Percentiles rank a stretch among this genome's conserved stretches.
These are phyloP conservation scores for Buddleja alternifolia DNA, from an alignment of 257 asterid species.

Conservation along the genomic window DNA sequence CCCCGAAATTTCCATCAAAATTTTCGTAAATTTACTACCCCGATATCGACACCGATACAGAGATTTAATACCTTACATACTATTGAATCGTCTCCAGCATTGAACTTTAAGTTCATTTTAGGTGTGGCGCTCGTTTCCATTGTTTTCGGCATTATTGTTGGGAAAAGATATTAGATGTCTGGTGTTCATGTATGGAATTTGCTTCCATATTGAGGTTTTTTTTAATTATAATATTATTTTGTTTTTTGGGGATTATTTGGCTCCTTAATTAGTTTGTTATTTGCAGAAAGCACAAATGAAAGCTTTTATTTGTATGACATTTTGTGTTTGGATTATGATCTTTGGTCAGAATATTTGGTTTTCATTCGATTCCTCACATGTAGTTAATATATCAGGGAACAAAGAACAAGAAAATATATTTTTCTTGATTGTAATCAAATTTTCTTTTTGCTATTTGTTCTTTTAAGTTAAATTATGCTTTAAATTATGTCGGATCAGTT, in stretches of 20 bases:
- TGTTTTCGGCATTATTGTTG: slow-evolving; percentile 61
- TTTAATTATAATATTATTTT: too few species aligned
- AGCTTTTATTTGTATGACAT: slow-evolving; percentile 26
- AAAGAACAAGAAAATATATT: slow-evolving; percentile 5
- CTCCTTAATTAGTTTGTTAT: slow-evolving; percentile 30
- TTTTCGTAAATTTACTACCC: too few species aligned
- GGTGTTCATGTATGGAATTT: slow-evolving; percentile 1
- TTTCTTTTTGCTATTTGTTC: slow-evolving; percentile 13
- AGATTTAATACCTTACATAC: slow-evolving; percentile 32
- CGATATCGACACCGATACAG: too few species aligned
- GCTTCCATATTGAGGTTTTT: too few species aligned
- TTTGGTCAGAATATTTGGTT: slow-evolving; percentile 41
- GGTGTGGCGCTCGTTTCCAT: slow-evolving; percentile 69
- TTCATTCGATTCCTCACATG: slow-evolving; percentile 40
- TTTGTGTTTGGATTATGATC: slow-evolving; percentile 24
- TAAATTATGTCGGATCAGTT: too few species aligned
- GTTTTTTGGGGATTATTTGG: neutral
- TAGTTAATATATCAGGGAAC: slow-evolving; percentile 18
- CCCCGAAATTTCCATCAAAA: too few species aligned
- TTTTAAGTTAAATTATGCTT: neutral
- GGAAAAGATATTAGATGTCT: slow-evolving; percentile 62
- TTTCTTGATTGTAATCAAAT: slow-evolving; percentile 26
- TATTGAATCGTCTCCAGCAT: slow-evolving; percentile 32
- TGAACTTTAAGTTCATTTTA: slow-evolving; percentile 41
- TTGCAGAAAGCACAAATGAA: slow-evolving; percentile 19